Evolutionary conservation across 306 rosid genomes (phyloP), one percentile per base, ranked within the genome.

Genomic region (Styphnolobium japonicum): DNA sequence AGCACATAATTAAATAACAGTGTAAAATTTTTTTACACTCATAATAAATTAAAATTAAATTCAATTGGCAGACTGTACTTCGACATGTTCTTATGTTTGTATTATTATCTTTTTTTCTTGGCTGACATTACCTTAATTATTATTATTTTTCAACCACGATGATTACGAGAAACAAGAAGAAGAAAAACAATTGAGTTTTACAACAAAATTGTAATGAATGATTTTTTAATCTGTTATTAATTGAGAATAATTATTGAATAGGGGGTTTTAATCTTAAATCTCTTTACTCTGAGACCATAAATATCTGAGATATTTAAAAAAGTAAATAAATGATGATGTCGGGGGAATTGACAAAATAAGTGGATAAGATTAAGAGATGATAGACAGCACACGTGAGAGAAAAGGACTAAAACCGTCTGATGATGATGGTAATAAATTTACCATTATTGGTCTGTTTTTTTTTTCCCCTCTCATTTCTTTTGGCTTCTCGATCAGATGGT

Each of bases 371-470:
- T 0, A 51, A 34, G 60, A 31, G 73, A 60, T 10, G 67, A 22
- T 1, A 16, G 67, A 82, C 85, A 82, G 33, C 52, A 45, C 82
- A 82, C 82, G 68, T 76, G 78, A 0, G 31, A 34, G 51, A 75
- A 16, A 75, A 46, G 64, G 77, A 67, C 46, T 7, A 36, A 22
- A 67, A 19, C 16, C n/a, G 16, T 43, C 21, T 43, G 33, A 52
- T 71, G 63, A 65, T 22, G 55, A 51, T 49, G 6, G 5, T 42
- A 60, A 75, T 33, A 48, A 75, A 12, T 18, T 16, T 34, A 18
- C 40, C n/a, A 46, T 27, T 29, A 4, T 69, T 46, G 60, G 16
- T 27, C 10, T 56, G 45, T 7, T 69, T 34, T 19, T 75, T n/a
- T 27, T 27, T 27, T 27, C 3, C n/a, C 22, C 56, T 56, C 18